phyloP scores from a whole-genome alignment of 345 rosid genomes.

The Gossypium australe region DNA sequence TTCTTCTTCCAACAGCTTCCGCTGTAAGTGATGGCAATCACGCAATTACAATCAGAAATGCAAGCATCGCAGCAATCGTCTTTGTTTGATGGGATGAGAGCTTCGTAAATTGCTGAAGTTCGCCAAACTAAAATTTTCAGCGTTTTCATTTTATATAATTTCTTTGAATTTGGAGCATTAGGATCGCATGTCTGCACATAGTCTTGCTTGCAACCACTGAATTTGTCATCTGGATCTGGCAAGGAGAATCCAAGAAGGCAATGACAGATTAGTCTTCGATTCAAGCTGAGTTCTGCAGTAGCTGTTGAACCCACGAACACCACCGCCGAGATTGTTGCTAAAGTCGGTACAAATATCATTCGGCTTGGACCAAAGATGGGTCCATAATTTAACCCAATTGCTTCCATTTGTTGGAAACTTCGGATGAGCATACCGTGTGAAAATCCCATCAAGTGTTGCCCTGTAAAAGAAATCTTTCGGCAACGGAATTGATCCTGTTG shows the following conservation, averaged over 20 bases:
- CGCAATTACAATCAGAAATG: slow-evolving; percentile 8
- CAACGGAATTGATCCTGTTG: too few relatives aligned
- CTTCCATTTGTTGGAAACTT: slow-evolving; percentile 5
- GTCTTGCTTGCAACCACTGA: slow-evolving; percentile 13
- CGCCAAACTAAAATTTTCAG: too few relatives aligned
- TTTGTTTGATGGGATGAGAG: too few relatives aligned
- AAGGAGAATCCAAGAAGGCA: slow-evolving; percentile 23
- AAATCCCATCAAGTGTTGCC: slow-evolving; percentile 28
- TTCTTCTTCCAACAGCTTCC: slow-evolving; percentile 20
- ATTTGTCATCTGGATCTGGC: not conserved
- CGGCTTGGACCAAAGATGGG: slow-evolving; percentile 12
- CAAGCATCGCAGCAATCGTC: not conserved
- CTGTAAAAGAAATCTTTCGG: slow-evolving; percentile 5
- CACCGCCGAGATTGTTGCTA: not conserved
- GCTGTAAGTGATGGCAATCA: slow-evolving; percentile 2
- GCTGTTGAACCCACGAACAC: slow-evolving; percentile 29
- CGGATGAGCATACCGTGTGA: slow-evolving; percentile 16
- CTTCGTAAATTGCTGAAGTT: too few relatives aligned
- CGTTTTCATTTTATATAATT: too few relatives aligned
- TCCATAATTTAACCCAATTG: not conserved
- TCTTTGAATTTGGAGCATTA: too few relatives aligned
- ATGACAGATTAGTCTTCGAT: slow-evolving; percentile 14
- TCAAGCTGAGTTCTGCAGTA: slow-evolving; percentile 1
- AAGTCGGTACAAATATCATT: slow-evolving; percentile 10
- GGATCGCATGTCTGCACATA: slow-evolving; percentile 9